Conservation (phyloP, 139 green algal genomes). For the Dunaliella primolecta region DNA sequence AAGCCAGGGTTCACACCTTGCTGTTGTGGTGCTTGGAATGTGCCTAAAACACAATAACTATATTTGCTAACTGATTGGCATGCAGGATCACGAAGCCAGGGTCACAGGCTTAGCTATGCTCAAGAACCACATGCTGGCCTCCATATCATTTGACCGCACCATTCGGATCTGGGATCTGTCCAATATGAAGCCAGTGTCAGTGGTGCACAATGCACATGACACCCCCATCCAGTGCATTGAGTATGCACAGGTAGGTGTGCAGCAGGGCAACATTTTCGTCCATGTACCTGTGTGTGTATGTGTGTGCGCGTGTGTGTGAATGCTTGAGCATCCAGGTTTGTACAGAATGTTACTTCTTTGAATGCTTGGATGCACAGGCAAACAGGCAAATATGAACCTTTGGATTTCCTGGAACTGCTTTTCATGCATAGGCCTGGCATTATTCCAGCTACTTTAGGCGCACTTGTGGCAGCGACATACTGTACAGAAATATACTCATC, state of each 20-base stretch:
- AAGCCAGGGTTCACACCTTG: background rate
- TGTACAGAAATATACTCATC: too few species aligned
- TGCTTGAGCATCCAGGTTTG: too few species aligned
- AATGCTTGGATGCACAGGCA: too few species aligned
- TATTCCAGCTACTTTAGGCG: too few species aligned
- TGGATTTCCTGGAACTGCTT: too few species aligned
- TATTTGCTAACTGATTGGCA: background rate
- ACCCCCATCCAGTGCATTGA: conserved; percentile 51
- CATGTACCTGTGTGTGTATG: background rate
- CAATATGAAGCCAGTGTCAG: conserved; percentile 54
- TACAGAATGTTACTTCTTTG: too few species aligned
- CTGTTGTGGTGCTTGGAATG: too few species aligned
- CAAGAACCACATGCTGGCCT: conserved; percentile 41
- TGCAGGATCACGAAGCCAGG: conserved; percentile 35
- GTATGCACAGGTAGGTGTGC: conserved; percentile 17
- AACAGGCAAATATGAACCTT: too few species aligned
- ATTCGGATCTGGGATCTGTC: conserved; percentile 70
- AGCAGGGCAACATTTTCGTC: background rate
- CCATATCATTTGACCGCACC: conserved; percentile 46
- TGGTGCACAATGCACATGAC: conserved; percentile 45
- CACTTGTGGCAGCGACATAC: too few species aligned
- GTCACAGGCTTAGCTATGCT: conserved; percentile 54
- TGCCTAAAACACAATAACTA: too few species aligned
- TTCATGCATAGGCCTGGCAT: too few species aligned
- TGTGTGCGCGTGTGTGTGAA: background rate